Base-by-base conservation (phyloP, 768 basidiomycete species). In the Trametes punicea region DNA sequence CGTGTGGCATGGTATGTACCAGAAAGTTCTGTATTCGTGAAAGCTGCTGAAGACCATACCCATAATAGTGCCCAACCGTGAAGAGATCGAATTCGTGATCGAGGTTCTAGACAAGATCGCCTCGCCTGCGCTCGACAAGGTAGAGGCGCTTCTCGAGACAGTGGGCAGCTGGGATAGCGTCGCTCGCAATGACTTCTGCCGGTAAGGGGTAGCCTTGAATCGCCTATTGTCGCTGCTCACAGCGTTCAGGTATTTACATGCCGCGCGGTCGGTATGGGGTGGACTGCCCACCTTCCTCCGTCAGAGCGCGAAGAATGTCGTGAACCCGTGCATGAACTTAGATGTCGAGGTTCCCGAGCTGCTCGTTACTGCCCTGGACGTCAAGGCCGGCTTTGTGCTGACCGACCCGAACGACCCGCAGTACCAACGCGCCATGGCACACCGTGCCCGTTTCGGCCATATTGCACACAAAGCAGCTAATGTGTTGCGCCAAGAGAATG, bases 111-210 rank as follows among this genome's bases (percentile, higher is more conserved):
- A 87, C 46, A 71, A 75, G 34, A 75, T 93, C n/a, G 79, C 79
- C 34, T 73, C 75, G 26, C 93, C 88, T 29, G 78, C 81, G 5
- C 71, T 94, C 16, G 77, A 82, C 54, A 81, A 80, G 48, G 75
- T 98, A 2, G 88, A 93, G 42, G 61, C 62, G 2, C 73, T 96
- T 20, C 72, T 92, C 9, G 73, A 75, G 27, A 76, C 71, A 6
- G 77, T 81, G 7, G 70, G 71, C 13, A 79, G 70, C 44, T 90
- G 91, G 83, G 82, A 88, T 64, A 81, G 73, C 54, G 71, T 81
- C 39, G 75, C 80, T 57, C 81, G 88, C 36, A 91, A 90, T 64
- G 90, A 90, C 67, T 90, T 92, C 65, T 97, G 94, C 72, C 81
- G 93, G 82, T 87, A 70, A 20, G 26, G n/a, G 18, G 29, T 25